Evolutionary conservation across 805 yeast genomes (phyloP).

Genomic region (Yarrowia hollandica): DNA sequence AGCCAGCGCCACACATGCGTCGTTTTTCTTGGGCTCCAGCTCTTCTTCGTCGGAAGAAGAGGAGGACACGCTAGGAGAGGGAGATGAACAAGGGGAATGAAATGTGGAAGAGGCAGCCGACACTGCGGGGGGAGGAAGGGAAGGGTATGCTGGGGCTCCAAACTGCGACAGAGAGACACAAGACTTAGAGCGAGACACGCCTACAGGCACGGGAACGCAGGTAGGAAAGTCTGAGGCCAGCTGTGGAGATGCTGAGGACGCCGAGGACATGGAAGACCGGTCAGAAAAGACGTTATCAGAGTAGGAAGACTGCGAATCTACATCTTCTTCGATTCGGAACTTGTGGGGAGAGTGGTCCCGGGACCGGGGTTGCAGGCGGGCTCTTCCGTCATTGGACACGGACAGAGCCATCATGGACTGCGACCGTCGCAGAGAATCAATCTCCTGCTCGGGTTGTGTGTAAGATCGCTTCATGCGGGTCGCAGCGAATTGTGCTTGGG

Average conservation of each 20-base stretch:
- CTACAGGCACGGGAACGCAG: conserved; percentile 10
- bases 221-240: conserved; percentile 11
- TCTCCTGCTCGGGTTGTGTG: conserved; percentile 15
- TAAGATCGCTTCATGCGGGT: conserved; percentile 17
- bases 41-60: conserved; percentile 5
- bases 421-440: not conserved
- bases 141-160: not conserved
- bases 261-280: conserved; percentile 23
- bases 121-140: conserved; percentile 2
- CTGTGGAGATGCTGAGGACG: conserved; percentile 27
- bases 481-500: conserved; percentile 1
- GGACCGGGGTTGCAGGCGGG: not conserved
- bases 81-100: not conserved
- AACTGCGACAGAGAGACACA: conserved; percentile 16
- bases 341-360: conserved; percentile 25
- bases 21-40: conserved; percentile 4
- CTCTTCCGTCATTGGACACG: conserved; percentile 7
- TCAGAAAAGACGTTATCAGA: conserved; percentile 16
- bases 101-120: not conserved
- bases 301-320: conserved; percentile 11
- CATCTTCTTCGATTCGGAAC: conserved; percentile 9
- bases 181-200: conserved; percentile 19
- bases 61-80: conserved; percentile 1
- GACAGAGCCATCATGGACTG: conserved; percentile 22
- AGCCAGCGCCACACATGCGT: conserved; percentile 29